Evolutionary conservation across 2,329 filamentous ascomycete genomes (phyloP).

Genomic region (Hymenoscyphus repandus): DNA sequence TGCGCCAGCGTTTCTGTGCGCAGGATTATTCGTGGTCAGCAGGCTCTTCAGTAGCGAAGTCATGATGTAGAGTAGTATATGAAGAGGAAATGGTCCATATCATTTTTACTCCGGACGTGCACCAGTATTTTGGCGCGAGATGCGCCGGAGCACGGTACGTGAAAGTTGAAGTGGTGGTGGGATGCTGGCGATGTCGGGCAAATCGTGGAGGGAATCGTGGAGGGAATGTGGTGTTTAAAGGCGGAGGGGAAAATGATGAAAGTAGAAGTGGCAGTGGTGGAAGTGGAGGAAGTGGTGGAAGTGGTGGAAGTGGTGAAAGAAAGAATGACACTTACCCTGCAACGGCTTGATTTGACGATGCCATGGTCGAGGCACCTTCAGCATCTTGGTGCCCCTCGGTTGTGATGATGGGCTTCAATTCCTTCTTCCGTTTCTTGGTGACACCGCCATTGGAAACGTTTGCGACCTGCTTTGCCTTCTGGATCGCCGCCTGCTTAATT

Average conservation of each 20-base stretch:
- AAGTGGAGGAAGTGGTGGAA: too few relatives aligned
- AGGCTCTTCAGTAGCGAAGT: slow-evolving; percentile 26
- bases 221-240: too few relatives aligned
- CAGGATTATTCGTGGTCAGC: slow-evolving; percentile 26
- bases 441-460: slow-evolving; percentile 41
- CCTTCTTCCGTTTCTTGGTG: slow-evolving; percentile 55
- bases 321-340: slow-evolving; percentile 31
- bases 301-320: neutral
- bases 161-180: neutral
- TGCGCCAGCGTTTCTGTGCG: slow-evolving; percentile 27
- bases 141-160: neutral
- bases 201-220: neutral
- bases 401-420: slow-evolving; percentile 57
- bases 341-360: slow-evolving; percentile 29
- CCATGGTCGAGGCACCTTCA: slow-evolving; percentile 24
- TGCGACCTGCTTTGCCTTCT: slow-evolving; percentile 54
- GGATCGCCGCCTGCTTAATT: slow-evolving; percentile 42
- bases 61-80: slow-evolving; percentile 18
- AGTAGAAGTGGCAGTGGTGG: neutral
- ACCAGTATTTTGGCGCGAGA: neutral
- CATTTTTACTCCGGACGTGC: neutral
- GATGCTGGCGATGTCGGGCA: slow-evolving; percentile 4
- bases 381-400: slow-evolving; percentile 41
- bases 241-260: too few relatives aligned
- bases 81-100: neutral